phyloP scores from a whole-genome alignment of 768 basidiomycete species.

The Leccinum obscurum region DNA sequence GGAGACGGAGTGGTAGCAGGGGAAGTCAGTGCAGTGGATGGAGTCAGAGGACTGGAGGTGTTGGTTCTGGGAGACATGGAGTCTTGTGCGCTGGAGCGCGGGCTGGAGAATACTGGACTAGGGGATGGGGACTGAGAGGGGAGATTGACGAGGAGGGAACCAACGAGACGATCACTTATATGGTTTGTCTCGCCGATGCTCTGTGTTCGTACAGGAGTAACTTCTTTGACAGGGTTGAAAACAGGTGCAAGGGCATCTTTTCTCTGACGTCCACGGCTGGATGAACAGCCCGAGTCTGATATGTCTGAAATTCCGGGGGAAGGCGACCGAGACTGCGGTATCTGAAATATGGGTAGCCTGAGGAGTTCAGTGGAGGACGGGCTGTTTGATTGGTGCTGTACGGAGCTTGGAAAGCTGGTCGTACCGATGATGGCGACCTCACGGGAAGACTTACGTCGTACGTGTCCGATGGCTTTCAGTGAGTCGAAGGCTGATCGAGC shows the following conservation, averaged over 20 bases:
- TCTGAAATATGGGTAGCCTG: slow-evolving; percentile 38
- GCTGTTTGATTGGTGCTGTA: slow-evolving; percentile 30
- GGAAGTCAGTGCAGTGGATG: slow-evolving; percentile 30
- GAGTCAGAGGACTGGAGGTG: slow-evolving; percentile 25
- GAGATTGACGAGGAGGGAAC: slow-evolving; percentile 58
- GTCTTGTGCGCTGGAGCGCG: slow-evolving; percentile 30
- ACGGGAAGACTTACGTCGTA: slow-evolving; percentile 45
- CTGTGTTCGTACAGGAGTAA: slow-evolving; percentile 49
- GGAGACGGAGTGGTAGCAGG: slow-evolving; percentile 34
- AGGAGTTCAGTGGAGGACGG: slow-evolving; percentile 33
- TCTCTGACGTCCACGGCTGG: slow-evolving; percentile 29
- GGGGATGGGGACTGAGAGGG: slow-evolving; percentile 35
- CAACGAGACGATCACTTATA: slow-evolving; percentile 58
- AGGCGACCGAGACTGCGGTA: slow-evolving; percentile 36
- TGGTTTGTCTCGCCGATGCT: slow-evolving; percentile 63
- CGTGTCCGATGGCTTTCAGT: slow-evolving; percentile 34
- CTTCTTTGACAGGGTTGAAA: slow-evolving; percentile 31
- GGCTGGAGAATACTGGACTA: slow-evolving; percentile 29
- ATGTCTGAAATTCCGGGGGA: slow-evolving; percentile 32
- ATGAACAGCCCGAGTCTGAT: slow-evolving; percentile 35
- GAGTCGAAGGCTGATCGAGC: slow-evolving; percentile 51
- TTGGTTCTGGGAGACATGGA: slow-evolving; percentile 28
- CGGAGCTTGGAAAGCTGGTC: slow-evolving; percentile 28
- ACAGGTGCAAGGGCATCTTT: slow-evolving; percentile 36
- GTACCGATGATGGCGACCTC: slow-evolving; percentile 57